phyloP scores from a whole-genome alignment of 768 basidiomycete genomes.

The Boletellus emodensis region DNA sequence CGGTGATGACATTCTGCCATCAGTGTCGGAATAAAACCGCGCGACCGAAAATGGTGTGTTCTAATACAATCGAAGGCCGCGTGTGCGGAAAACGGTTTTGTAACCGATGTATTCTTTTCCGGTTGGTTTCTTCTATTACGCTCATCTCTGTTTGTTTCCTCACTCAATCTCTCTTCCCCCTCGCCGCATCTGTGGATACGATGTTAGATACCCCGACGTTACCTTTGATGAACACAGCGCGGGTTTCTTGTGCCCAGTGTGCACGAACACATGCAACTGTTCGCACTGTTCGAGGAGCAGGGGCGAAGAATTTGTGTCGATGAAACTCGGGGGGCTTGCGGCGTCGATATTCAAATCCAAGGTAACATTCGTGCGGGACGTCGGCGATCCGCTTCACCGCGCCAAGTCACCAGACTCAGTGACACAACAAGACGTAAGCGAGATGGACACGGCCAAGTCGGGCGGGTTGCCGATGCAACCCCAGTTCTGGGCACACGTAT shows the following conservation, averaged over 20 bases:
- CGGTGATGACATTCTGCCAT: constrained; percentile 29
- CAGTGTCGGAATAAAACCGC: constrained; percentile 31
- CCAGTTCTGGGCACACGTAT: constrained; percentile 35
- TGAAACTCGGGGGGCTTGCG: constrained; percentile 24
- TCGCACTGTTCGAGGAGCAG: constrained; percentile 40
- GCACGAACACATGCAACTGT: constrained; percentile 47
- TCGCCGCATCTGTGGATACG: background rate
- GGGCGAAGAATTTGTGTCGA: constrained; percentile 44
- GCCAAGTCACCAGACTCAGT: background rate
- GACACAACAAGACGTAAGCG: background rate
- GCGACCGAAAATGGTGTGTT: constrained; percentile 37
- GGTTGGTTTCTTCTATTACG: constrained; percentile 22
- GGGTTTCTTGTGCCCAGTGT: constrained; percentile 43
- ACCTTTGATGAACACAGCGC: constrained; percentile 30
- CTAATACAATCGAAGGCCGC: constrained; percentile 11
- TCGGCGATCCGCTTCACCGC: background rate
- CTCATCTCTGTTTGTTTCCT: background rate
- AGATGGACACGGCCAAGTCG: background rate
- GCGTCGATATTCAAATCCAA: constrained; percentile 18
- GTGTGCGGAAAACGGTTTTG: constrained; percentile 35
- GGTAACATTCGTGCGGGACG: constrained; percentile 25
- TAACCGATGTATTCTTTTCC: constrained; percentile 30
- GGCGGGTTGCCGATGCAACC: background rate
- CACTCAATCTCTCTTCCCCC: too few species aligned
- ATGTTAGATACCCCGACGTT: constrained; percentile 37